Base-by-base conservation (phyloP, 495 filamentous ascomycete species). In the Podospora anserina region DNA sequence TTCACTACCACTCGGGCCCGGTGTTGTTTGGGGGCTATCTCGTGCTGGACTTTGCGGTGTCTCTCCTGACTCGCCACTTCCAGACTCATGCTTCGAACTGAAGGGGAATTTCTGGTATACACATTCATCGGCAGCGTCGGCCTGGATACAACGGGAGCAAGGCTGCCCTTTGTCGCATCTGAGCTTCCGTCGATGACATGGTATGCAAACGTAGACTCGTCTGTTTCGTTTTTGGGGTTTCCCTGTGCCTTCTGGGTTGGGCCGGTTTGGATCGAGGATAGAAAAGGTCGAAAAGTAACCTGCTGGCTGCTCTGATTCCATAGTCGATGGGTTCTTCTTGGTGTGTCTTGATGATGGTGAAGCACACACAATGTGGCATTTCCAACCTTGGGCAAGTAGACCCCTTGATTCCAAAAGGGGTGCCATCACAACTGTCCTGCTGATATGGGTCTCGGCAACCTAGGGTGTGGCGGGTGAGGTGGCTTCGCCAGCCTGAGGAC, bases 231-330 rank as follows among this genome's bases (percentile, higher is more conserved):
- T 71, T 65, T 76, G 74, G 5, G 70, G 65, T 34, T 69, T 70
- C 5, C 66, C 70, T 4, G 61, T 66, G 16, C 71, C 68, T 32
- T 74, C 71, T 4, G 57, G 68, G 18, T 72, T 65, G 64, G 56
- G 68, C 53, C 66, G 66, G 61, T 73, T 66, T 16, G 71, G 70
- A 59, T 74, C 74, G 49, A 69, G 61, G 53, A 74, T 69, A 18
- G 74, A 76, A 53, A 76, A 76, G 62, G 74, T 76, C 1, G 69
- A 72, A 44, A 76, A 76, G 63, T 70, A 76, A 60, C 74, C 74
- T 27, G 68, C 74, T 49, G 71, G 72, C 61, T 70, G 65, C 28
- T 64, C 72, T 49, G 68, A 55, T n/a, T 65, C 65, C 71, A 73
- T 73, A 64, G 44, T 71, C 19, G 18, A 15, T 27, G 63, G 7